Base-by-base conservation (phyloP, 202 grass and related monocot genomes). In the Elaeis oleifera region DNA sequence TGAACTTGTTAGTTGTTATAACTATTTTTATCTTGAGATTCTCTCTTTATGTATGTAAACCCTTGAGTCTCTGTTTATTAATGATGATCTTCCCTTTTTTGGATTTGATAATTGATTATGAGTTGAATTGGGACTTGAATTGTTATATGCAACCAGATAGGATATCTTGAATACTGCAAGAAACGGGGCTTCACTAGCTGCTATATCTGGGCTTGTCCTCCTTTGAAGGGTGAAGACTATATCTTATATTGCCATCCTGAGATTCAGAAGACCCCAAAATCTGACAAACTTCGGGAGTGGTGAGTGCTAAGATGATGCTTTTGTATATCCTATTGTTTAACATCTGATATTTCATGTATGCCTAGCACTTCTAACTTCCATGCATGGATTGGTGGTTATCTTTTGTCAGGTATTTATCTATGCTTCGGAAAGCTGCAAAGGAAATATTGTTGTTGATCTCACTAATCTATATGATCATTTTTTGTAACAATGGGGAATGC, bases 231-330 rank as follows among this genome's bases (percentile, higher is more conserved):
- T 58, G 95, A 99, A 95, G 95, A 99, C 75, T 99, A 99, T 73
- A 99, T 99, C 75, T 84, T 99, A 69, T 99, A 99, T 77, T 95
- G 95, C 65, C 89, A 99, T 81, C 95, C 95, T 82, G 95, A 99
- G 80, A 95, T 99, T 78, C 95, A 99, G 72, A 95, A 95, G 80
- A 95, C 89, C 50, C 95, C 95, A n/a, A 99, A 95, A 79, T 95
- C 95, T 39, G 89, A 99, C 71, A 99, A 99, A 85, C 70, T 95
- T 59, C 80, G 89, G 28, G 95, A 99, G 69, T 99, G 95, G 95
- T 83, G 44, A 54, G 67, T 60, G 29, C 51, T 31, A 31, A 31
- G 28, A 31, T 31, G 28, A 31, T 31, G 28, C 6, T 44, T 29
- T 57, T 3, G 59, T 51, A 50, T 55, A 23, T 78, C 15, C 4